Percentiles rank a stretch among this genome's conserved stretches.
Evolutionary conservation across 2,329 filamentous ascomycete species (phyloP).

Genomic region (Nothopassalora personata): DNA sequence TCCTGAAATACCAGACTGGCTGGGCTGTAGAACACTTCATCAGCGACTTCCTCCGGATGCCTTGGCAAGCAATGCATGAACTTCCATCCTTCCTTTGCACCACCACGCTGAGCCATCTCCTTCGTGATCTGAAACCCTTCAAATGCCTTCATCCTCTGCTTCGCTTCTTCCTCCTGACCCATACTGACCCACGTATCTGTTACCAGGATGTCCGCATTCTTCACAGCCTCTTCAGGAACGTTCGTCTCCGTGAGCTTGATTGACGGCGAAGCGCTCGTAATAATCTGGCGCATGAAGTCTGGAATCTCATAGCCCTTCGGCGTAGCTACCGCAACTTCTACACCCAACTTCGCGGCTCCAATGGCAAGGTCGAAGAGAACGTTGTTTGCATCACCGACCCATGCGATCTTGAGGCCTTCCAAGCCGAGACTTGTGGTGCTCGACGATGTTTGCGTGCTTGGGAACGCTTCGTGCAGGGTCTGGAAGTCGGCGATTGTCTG

Average conservation of each 20-base stretch:
- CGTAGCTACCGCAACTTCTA: slow-evolving; percentile 81
- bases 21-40: slow-evolving; percentile 81
- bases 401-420: slow-evolving; percentile 82
- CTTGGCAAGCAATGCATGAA: slow-evolving; percentile 98
- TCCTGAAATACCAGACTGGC: slow-evolving; percentile 87
- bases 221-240: slow-evolving; percentile 77
- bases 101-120: slow-evolving; percentile 74
- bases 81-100: slow-evolving; percentile 84
- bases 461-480: slow-evolving; percentile 77
- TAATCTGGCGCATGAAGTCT: slow-evolving; percentile 64
- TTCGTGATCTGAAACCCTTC: slow-evolving; percentile 86
- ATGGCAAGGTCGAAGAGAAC: slow-evolving; percentile 92
- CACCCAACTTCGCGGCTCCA: slow-evolving; percentile 77
- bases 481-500: slow-evolving; percentile 93
- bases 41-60: slow-evolving; percentile 85
- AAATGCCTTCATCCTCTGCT: slow-evolving; percentile 74
- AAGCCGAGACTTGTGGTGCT: slow-evolving; percentile 55
- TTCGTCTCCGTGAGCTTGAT: slow-evolving; percentile 62
- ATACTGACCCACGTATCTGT: slow-evolving; percentile 99
- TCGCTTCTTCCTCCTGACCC: slow-evolving; percentile 85
- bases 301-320: slow-evolving; percentile 82
- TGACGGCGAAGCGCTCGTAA: slow-evolving; percentile 50
- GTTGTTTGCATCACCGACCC: slow-evolving; percentile 96
- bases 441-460: slow-evolving; percentile 32
- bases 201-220: slow-evolving; percentile 80